Base-by-base conservation (phyloP, 1,284 basidiomycete species). In the Melampsora medusae region DNA sequence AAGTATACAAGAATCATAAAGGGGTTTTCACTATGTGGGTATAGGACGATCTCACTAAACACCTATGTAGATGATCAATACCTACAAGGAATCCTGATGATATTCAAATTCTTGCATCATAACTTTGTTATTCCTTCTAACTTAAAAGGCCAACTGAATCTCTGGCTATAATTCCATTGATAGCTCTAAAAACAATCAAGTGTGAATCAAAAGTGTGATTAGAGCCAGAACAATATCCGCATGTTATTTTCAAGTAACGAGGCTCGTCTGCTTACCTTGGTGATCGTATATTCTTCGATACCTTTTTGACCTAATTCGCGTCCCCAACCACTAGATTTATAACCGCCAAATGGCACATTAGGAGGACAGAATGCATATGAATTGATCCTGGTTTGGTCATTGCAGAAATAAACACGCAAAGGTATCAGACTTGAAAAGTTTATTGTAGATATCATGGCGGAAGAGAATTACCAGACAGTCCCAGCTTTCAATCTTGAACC, bases 261-360 rank as follows among this genome's bases (percentile, higher is more conserved):
- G 25, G 31, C 1, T 35, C 14, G 17, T 19, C 19, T 25, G 28
- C 38, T 28, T 4, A 35, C 71, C 64, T 73, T 73, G n/a, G 71
- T 73, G n/a, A 73, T 75, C 4, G 72, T 75, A 25, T 75, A 75
- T 33, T 75, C 69, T 7, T 75, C 67, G 16, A 94, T 81, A 0
- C 91, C 92, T 82, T 92, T 91, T 81, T 92, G 88, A 66, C 92
- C 93, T 56, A 92, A 84, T 85, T 95, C 93, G 71, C 92, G 88
- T 10, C 93, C 93, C 64, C 93, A 89, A 74, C 92, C 92, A 14
- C 87, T 88, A 81, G 89, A 89, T 84, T 94, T 95, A 86, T 92
- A 95, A 17, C 95, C 94, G 31, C 94, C 95, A 80, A 97, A 97
- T 0, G 95, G 93, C 50, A 92, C 91, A 77, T 92, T 91, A 82